A percentile compares a stretch with the other conserved stretches of the same genome.
Evolutionary conservation across 2,329 filamentous ascomycete species (phyloP).

Genomic region (Monascus ruber): DNA sequence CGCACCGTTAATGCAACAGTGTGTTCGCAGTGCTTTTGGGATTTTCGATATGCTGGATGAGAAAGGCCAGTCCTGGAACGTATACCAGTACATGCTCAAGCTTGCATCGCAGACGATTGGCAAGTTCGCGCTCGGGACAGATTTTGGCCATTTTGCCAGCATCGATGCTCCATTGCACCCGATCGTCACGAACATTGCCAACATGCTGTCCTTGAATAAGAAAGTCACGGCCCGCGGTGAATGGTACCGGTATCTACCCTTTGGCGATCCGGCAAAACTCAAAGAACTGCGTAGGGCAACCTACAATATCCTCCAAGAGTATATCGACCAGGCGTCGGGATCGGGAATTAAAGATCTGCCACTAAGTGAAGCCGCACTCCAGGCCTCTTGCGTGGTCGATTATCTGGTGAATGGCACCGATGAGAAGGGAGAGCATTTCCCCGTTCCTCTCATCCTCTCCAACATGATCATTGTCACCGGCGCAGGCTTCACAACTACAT

Average conservation of each 20-base stretch:
- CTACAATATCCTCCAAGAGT: too few relatives aligned
- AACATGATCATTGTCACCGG: constrained; percentile 42
- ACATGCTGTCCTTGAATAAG: too few relatives aligned
- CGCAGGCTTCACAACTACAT: constrained; percentile 52
- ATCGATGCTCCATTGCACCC: too few relatives aligned
- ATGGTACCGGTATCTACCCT: too few relatives aligned
- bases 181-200: too few relatives aligned
- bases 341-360: too few relatives aligned
- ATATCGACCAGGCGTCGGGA: too few relatives aligned
- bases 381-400: constrained; percentile 20
- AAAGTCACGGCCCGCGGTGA: too few relatives aligned
- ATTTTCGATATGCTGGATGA: constrained; percentile 40
- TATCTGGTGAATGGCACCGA: constrained; percentile 45
- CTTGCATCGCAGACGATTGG: constrained; percentile 34
- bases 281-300: too few relatives aligned
- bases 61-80: constrained; percentile 34
- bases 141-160: constrained; percentile 33
- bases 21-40: constrained; percentile 40
- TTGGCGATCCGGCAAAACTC: too few relatives aligned
- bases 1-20: constrained; percentile 46
- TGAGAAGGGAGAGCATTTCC: constrained; percentile 43
- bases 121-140: constrained; percentile 34
- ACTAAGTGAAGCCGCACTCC: too few relatives aligned
- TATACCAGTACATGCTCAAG: constrained; percentile 41
- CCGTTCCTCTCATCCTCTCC: constrained; percentile 29